phyloP scores from a whole-genome alignment of 345 rosid genomes.

The Balakata baccata region DNA sequence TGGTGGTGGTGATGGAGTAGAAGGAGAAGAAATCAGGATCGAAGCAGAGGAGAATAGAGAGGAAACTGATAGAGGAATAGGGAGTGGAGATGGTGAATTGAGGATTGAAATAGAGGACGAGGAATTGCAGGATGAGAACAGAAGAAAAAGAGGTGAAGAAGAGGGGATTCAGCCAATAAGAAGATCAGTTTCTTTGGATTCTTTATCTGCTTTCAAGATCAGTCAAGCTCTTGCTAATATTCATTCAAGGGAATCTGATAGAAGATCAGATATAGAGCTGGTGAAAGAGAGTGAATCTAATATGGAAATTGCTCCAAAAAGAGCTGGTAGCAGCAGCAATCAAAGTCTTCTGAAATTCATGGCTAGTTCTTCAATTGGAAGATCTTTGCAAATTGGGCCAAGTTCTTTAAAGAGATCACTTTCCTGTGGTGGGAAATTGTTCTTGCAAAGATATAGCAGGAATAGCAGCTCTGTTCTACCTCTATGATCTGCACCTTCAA shows the following conservation, averaged over 20 bases:
- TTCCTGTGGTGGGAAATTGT: conserved; percentile 58
- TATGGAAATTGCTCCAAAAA: conserved; percentile 17
- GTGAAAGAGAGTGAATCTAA: conserved; percentile 23
- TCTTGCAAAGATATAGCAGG: conserved; percentile 28
- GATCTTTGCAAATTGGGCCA: conserved; percentile 31
- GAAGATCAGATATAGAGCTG: conserved; percentile 13
- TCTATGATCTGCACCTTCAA: conserved; percentile 10
- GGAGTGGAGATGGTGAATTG: conserved; percentile 15
- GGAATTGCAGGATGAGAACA: conserved; percentile 10
- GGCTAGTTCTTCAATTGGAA: conserved; percentile 42
- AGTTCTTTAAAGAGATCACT: conserved; percentile 54
- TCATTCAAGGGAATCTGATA: conserved; percentile 21
- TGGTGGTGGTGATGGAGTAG: neutral
- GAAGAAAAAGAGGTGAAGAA: conserved; percentile 27
- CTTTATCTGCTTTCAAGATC: conserved; percentile 47
- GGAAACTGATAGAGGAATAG: conserved; percentile 18
- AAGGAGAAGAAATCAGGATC: conserved; percentile 27
- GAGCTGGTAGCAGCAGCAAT: conserved; percentile 30
- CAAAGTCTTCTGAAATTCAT: conserved; percentile 26
- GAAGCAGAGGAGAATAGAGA: conserved; percentile 21
- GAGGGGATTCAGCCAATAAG: conserved; percentile 43
- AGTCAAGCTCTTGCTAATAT: conserved; percentile 30
- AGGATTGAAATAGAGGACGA: conserved; percentile 18
- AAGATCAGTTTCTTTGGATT: conserved; percentile 74
- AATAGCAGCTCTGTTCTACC: conserved; percentile 23